These are phyloP conservation scores for Acacia crassicarpa DNA, from an alignment of 306 rosid species.

Conservation along the genomic window DNA sequence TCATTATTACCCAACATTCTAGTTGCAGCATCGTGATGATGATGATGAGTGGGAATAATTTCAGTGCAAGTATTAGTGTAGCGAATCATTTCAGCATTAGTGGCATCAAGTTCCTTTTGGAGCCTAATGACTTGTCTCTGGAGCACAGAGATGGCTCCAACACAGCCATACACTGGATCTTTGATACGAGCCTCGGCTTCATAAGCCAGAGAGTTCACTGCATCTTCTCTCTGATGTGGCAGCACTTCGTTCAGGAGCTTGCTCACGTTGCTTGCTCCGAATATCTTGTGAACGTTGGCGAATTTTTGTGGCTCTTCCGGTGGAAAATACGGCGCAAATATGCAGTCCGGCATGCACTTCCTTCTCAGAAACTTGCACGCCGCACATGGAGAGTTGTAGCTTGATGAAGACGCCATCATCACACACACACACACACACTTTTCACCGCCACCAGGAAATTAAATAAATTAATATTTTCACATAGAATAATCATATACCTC, in stretches of 20 bases:
- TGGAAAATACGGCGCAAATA: slow-evolving; percentile 67
- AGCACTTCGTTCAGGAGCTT: slow-evolving; percentile 78
- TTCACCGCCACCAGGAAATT: not conserved
- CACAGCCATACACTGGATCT: slow-evolving; percentile 90
- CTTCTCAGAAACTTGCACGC: slow-evolving; percentile 65
- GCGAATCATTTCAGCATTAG: slow-evolving; percentile 73
- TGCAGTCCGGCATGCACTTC: slow-evolving; percentile 64
- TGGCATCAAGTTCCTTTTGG: slow-evolving; percentile 84
- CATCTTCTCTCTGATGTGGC: slow-evolving; percentile 87
- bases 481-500: not conserved
- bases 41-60: slow-evolving; percentile 29
- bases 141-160: slow-evolving; percentile 84
- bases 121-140: slow-evolving; percentile 83
- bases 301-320: slow-evolving; percentile 69
- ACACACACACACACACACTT: not conserved
- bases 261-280: slow-evolving; percentile 92
- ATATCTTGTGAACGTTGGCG: slow-evolving; percentile 75
- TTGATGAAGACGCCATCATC: slow-evolving; percentile 53
- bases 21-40: not conserved
- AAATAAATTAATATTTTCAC: not conserved
- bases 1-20: slow-evolving; percentile 19
- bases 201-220: slow-evolving; percentile 89
- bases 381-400: slow-evolving; percentile 66
- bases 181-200: slow-evolving; percentile 88
- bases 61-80: slow-evolving; percentile 48